Evolutionary conservation across 192 early-diverging fungal genomes (phyloP).

Genomic region (Podila clonocystis): DNA sequence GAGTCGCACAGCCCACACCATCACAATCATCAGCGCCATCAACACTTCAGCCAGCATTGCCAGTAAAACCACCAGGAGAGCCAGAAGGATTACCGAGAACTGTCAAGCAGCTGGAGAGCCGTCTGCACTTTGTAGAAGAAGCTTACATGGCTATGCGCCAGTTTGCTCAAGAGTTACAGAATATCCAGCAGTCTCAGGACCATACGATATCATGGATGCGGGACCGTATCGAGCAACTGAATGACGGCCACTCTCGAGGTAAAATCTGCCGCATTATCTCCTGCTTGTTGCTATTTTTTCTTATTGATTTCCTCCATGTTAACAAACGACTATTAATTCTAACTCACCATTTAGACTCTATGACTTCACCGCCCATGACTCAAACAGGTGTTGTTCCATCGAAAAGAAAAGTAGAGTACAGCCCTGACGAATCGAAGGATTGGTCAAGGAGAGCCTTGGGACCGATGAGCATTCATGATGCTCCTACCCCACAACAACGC

Average conservation of each 20-base stretch:
- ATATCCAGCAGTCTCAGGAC: slow-evolving; percentile 32
- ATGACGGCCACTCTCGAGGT: slow-evolving; percentile 33
- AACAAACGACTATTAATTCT: not conserved
- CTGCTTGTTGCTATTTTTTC: not conserved
- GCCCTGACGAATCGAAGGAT: slow-evolving; percentile 21
- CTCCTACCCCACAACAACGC: not conserved
- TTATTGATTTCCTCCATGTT: too few species aligned
- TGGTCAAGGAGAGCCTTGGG: slow-evolving; percentile 20
- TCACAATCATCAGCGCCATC: slow-evolving; percentile 2
- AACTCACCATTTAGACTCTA: slow-evolving; percentile 1
- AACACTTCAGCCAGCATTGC: not conserved
- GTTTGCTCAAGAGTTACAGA: slow-evolving; percentile 39
- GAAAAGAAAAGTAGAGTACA: slow-evolving; percentile 40
- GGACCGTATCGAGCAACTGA: slow-evolving; percentile 33
- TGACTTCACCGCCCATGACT: slow-evolving; percentile 25
- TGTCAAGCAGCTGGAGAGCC: slow-evolving; percentile 21
- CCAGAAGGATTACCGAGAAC: slow-evolving; percentile 27
- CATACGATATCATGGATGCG: slow-evolving; percentile 50
- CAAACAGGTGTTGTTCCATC: slow-evolving; percentile 33
- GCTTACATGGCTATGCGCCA: slow-evolving; percentile 39
- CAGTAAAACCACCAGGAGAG: not conserved
- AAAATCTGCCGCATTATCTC: not conserved
- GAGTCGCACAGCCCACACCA: too few species aligned
- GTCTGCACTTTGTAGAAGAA: slow-evolving; percentile 40
- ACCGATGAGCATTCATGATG: not conserved